Evolutionary conservation across 169 alveolate genomes (phyloP), one percentile per base, ranked within the genome.

Genomic region (Haemoproteus tartakovskyi): DNA sequence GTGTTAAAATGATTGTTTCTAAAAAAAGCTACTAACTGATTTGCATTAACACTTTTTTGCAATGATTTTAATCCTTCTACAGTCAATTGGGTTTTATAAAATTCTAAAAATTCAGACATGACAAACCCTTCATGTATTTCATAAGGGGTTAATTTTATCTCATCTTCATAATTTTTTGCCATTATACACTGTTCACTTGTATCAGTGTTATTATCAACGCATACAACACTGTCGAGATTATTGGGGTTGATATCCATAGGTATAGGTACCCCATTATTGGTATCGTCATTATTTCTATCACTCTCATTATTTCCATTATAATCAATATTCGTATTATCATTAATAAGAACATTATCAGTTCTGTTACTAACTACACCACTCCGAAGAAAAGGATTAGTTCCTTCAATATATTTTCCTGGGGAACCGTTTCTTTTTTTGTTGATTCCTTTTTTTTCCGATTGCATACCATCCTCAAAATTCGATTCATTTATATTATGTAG

Each of bases 1-100:
- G 84, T 74, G 45, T 74, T 74, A 74, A 74, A 74, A 57, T 74
- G 84, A 22, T 74, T 74, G 30, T 74, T 74, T 26, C 84, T 54
- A 48, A 74, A 74, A 24, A 74, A 74, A 11, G 84, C 84, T 5
- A 74, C 84, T 11, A 74, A 46, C 33, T 74, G 78, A 46, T 74
- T 74, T 46, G 74, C 59, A 19, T 74, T 74, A 22, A 74, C 21
- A 74, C 27, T 74, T 43, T 74, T 62, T 45, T 47, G 47, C 29
- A 74, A 38, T 37, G 57, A 45, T 38, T 74, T 56, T 57, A 74
- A 74, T n/a, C 84, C 84, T 21, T 48, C 78, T 74, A 56, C 30
- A 2, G 84, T 74, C 27, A 74, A 43, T 26, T 74, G 84, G 3
- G 78, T 74, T 74, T 74, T 74, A 37, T 74, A 59, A 3, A 62